Percentiles rank a stretch among this genome's conserved stretches.
Conservation (phyloP, 2,329 filamentous ascomycete genomes). For the Parastagonospora avenae region DNA sequence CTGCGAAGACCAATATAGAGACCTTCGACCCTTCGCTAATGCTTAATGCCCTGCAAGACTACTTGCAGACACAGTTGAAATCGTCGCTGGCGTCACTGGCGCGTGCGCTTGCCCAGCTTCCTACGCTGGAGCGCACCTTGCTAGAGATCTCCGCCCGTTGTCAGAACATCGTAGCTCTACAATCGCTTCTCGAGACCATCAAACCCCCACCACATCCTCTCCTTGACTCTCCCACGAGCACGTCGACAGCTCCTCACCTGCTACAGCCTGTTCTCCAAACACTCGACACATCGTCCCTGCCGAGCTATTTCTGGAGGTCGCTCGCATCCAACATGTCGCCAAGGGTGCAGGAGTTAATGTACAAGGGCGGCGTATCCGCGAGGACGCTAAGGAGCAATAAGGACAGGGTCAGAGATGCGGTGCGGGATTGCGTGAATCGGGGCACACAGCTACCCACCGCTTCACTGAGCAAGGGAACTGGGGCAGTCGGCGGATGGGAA, state of each 20-base stretch:
- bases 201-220: conserved; percentile 73
- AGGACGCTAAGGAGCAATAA: conserved; percentile 79
- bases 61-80: conserved; percentile 80
- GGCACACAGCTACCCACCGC: conserved; percentile 72
- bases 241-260: conserved; percentile 53
- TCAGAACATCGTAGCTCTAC: conserved; percentile 88
- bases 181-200: conserved; percentile 73
- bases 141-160: conserved; percentile 82
- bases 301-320: conserved; percentile 92
- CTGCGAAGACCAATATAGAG: conserved; percentile 54
- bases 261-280: conserved; percentile 73
- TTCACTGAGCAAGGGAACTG: conserved; percentile 52
- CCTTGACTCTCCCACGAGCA: conserved; percentile 47
- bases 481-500: conserved; percentile 70
- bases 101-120: conserved; percentile 77
- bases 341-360: conserved; percentile 82
- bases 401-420: conserved; percentile 73
- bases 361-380: conserved; percentile 80
- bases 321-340: conserved; percentile 77
- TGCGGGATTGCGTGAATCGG: conserved; percentile 80
- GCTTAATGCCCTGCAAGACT: conserved; percentile 76
- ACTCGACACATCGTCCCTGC: conserved; percentile 86
- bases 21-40: conserved; percentile 71
- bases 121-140: conserved; percentile 80
- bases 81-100: conserved; percentile 76